Evolutionary conservation across 345 rosid species (phyloP).

Genomic region (Salix dunnii): DNA sequence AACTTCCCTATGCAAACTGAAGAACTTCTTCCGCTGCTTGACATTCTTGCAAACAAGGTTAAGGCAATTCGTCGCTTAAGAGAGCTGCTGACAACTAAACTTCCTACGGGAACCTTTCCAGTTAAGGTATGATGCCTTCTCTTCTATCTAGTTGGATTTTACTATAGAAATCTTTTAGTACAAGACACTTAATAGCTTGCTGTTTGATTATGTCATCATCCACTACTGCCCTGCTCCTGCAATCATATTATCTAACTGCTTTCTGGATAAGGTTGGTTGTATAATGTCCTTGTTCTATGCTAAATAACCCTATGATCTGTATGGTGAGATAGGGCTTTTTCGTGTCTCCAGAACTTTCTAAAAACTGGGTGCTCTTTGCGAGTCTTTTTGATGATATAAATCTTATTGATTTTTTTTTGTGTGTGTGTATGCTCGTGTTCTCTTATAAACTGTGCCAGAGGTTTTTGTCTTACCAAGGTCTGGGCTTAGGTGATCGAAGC

Average conservation of each 20-base stretch:
- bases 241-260: not conserved
- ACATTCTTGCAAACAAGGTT: slow-evolving; percentile 95
- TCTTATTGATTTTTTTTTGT: not conserved
- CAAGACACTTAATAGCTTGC: not conserved
- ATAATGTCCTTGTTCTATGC: not conserved
- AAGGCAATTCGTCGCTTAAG: slow-evolving; percentile 95
- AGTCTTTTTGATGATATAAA: not conserved
- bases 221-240: not conserved
- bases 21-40: slow-evolving; percentile 93
- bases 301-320: not conserved
- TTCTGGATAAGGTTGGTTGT: not conserved
- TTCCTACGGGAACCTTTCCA: slow-evolving; percentile 89
- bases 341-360: not conserved
- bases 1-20: slow-evolving; percentile 84
- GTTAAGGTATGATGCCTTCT: slow-evolving; percentile 63
- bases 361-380: not conserved
- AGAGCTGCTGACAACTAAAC: slow-evolving; percentile 91
- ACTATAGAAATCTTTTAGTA: not conserved
- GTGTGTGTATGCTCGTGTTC: not conserved
- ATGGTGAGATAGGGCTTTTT: not conserved
- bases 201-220: slow-evolving; percentile 2
- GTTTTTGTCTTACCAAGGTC: not conserved
- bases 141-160: slow-evolving; percentile 1
- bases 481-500: not conserved
- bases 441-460: not conserved